Base-by-base conservation (phyloP, 371 early-diverging fungal species). In the Saksenaea oblongispora region DNA sequence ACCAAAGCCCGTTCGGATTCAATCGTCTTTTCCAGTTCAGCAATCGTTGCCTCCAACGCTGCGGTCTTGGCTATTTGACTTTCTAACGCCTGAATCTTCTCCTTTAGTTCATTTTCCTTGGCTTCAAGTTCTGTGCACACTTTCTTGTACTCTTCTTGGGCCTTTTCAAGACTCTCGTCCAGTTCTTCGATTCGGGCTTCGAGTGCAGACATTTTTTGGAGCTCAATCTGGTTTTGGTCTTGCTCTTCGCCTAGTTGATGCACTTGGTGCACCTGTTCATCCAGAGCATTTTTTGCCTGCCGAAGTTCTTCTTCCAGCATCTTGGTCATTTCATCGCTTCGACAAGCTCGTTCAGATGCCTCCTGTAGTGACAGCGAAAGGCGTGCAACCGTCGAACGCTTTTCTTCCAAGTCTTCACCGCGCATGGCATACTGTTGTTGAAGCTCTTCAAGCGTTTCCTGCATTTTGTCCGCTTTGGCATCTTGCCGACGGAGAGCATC, bases 361-460 rank as follows among this genome's bases (percentile, higher is more conserved):
- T 41, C 42, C 14, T 41, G 42, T 14, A 41, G 14, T 13, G 42
- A 41, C 5, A 41, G 42, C 2, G 42, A 41, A 41, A 41, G 42
- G 42, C 42, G 42, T 8, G 42, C 42, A 14, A 41, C 42, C 5
- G 42, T 41, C 4, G 42, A 41, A 14, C 42, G 54, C 31, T 70
- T 70, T 26, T 68, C 71, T 62, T 74, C 72, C 26, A 74, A 62
- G 15, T 71, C 74, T 51, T 68, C 70, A 61, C 70, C 72, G n/a
- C 70, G 72, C 3, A 63, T 27, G 17, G 61, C 61, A 47, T 73
- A 67, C 17, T 70, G 66, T 17, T 65, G 62, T 53, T 76, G 61
- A 15, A 80, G 66, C 17, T 78, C 81, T 17, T 70, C 66, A 13
- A 82, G 26, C 1, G 69, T 59, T 27, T 65, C 62, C 14, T 65